Evolutionary conservation across 495 filamentous ascomycete species (phyloP).

Genomic region (Aspergillus incahuasiensis): DNA sequence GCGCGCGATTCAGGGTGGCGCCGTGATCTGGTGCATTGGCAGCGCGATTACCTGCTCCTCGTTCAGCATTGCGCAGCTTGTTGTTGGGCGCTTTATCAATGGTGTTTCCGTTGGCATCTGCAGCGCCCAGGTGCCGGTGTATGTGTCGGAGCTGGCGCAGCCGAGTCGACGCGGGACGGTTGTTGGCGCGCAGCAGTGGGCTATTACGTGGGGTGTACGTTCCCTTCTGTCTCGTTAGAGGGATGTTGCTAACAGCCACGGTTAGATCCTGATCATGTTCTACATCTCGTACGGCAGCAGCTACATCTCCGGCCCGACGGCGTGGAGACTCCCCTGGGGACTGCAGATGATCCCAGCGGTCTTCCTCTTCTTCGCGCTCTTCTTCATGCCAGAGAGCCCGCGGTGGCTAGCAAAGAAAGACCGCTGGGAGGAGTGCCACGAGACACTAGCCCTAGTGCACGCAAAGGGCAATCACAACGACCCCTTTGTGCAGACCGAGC

Average conservation of each 20-base stretch:
- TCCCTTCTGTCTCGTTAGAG: background rate
- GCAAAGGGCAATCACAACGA: conserved; percentile 60
- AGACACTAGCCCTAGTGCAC: conserved; percentile 65
- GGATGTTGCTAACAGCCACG: background rate
- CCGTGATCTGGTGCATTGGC: conserved; percentile 64
- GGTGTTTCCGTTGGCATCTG: conserved; percentile 63
- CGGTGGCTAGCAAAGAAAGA: conserved; percentile 75
- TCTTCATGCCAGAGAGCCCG: conserved; percentile 72
- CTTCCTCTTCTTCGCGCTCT: conserved; percentile 57
- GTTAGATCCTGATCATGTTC: conserved; percentile 71
- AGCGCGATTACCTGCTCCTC: conserved; percentile 61
- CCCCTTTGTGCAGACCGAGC: conserved; percentile 59
- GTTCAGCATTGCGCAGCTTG: conserved; percentile 56
- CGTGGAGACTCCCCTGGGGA: conserved; percentile 75
- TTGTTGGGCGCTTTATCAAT: conserved; percentile 67
- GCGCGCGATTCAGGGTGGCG: conserved; percentile 68
- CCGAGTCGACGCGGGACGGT: conserved; percentile 69
- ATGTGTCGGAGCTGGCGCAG: conserved; percentile 70
- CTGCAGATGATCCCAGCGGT: conserved; percentile 71
- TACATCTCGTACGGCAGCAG: conserved; percentile 72
- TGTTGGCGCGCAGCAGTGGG: conserved; percentile 73
- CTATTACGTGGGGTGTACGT: conserved; percentile 65
- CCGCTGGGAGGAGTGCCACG: conserved; percentile 66
- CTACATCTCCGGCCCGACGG: conserved; percentile 49
- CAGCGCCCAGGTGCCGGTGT: conserved; percentile 77